Evolutionary conservation across 495 filamentous ascomycete genomes (phyloP).

Genomic region (Aspergillus saccharolyticus): DNA sequence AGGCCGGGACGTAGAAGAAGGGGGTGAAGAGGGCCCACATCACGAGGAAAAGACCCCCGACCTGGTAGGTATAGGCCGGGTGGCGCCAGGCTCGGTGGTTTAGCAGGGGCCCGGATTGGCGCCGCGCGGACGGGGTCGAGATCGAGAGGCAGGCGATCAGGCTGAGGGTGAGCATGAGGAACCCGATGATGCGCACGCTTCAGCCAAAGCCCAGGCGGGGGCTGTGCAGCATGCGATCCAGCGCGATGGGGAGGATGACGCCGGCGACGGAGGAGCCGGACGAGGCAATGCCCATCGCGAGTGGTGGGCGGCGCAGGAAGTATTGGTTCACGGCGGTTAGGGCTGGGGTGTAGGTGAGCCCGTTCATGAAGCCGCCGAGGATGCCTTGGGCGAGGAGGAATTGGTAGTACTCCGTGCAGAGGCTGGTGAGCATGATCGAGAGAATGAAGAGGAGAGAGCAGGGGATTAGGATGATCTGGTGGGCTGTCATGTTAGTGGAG

Average conservation of each 20-base stretch:
- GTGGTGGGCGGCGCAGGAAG: conserved; percentile 30
- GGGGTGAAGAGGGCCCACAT: conserved; percentile 18
- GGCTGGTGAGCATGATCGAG: conserved; percentile 44
- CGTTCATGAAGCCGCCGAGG: conserved; percentile 32
- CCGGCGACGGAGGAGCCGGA: conserved; percentile 55
- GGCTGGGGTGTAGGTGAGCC: conserved; percentile 32
- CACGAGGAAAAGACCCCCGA: conserved; percentile 12
- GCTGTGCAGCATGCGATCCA: conserved; percentile 33
- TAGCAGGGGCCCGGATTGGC: conserved; percentile 10
- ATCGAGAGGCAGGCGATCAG: conserved; percentile 44
- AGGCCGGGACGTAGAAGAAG: conserved; percentile 24
- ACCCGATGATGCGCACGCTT: conserved; percentile 47
- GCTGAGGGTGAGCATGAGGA: conserved; percentile 51
- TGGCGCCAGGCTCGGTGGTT: conserved; percentile 9
- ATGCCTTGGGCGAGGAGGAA: conserved; percentile 37
- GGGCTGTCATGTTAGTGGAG: not conserved
- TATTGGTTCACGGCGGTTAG: conserved; percentile 36
- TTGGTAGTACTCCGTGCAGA: conserved; percentile 34
- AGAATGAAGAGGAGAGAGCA: conserved; percentile 20
- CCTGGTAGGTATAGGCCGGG: conserved; percentile 16
- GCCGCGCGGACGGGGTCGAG: conserved; percentile 6
- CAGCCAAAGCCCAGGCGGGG: conserved; percentile 41
- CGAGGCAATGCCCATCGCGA: conserved; percentile 47
- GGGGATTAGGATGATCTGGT: conserved; percentile 12
- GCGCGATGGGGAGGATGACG: conserved; percentile 42